A percentile compares a stretch with the other conserved stretches of the same genome.
Evolutionary conservation across 2,329 filamentous ascomycete genomes (phyloP).

Genomic region (Fusarium pseudonygamai): DNA sequence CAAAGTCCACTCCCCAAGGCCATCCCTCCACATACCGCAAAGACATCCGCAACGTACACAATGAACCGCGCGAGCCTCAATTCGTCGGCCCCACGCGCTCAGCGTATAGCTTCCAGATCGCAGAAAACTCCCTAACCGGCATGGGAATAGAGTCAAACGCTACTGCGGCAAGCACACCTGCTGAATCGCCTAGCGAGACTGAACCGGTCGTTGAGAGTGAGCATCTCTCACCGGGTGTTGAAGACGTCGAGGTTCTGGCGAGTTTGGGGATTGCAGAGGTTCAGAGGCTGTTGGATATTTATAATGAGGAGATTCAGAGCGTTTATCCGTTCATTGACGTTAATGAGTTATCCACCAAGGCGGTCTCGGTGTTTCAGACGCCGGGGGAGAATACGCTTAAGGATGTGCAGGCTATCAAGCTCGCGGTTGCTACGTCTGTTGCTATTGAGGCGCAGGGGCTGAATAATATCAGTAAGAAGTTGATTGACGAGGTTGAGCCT

Average conservation of each 20-base stretch:
- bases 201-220: neutral
- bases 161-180: neutral
- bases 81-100: constrained; percentile 2
- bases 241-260: neutral
- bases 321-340: constrained; percentile 7
- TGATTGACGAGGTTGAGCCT: constrained; percentile 6
- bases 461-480: constrained; percentile 4
- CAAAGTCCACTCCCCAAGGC: constrained; percentile 2
- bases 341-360: neutral
- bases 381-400: neutral
- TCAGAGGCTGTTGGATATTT: neutral
- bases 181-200: neutral
- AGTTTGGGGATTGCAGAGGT: neutral
- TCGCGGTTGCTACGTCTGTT: neutral
- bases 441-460: constrained; percentile 1
- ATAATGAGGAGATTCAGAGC: neutral
- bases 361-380: neutral
- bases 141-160: neutral
- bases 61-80: neutral
- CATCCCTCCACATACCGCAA: neutral
- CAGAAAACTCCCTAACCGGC: neutral
- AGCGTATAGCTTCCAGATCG: constrained; percentile 14
- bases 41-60: constrained; percentile 1
- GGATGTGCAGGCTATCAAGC: constrained; percentile 4
- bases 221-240: neutral